These are phyloP conservation scores for Neurospora terricola DNA, from an alignment of 495 filamentous ascomycete genomes.

Conservation along the genomic window DNA sequence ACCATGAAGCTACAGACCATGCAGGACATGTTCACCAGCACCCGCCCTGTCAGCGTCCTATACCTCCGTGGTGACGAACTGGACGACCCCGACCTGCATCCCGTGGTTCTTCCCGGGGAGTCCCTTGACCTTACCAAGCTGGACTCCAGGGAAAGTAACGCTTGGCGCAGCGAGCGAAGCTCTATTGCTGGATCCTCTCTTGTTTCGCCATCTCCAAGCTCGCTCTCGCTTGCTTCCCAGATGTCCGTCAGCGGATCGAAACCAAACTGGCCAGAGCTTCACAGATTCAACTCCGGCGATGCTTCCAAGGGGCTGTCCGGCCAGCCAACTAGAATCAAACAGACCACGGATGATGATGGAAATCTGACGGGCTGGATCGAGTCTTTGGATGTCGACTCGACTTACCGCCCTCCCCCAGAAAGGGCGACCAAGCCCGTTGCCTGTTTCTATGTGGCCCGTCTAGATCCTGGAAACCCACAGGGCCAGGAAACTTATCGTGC, in stretches of 20 bases:
- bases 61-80: slow-evolving; percentile 72
- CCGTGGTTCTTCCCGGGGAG: slow-evolving; percentile 66
- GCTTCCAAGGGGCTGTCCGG: slow-evolving; percentile 35
- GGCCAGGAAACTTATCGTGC: slow-evolving; percentile 67
- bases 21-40: slow-evolving; percentile 95
- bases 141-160: slow-evolving; percentile 42
- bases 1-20: slow-evolving; percentile 72
- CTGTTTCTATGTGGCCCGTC: slow-evolving; percentile 74
- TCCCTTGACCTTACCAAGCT: slow-evolving; percentile 47
- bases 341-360: slow-evolving; percentile 37
- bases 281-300: slow-evolving; percentile 20
- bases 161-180: slow-evolving; percentile 48
- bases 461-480: slow-evolving; percentile 39
- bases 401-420: slow-evolving; percentile 74
- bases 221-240: slow-evolving; percentile 48
- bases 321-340: slow-evolving; percentile 37
- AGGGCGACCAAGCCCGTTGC: slow-evolving; percentile 62
- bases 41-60: slow-evolving; percentile 72
- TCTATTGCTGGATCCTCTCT: slow-evolving; percentile 47
- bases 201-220: slow-evolving; percentile 64
- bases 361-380: slow-evolving; percentile 76
- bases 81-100: slow-evolving; percentile 84
- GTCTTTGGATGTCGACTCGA: slow-evolving; percentile 75
- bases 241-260: slow-evolving; percentile 24
- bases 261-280: slow-evolving; percentile 44